A percentile compares a stretch with the other conserved stretches of the same genome.
Conservation (phyloP, 352 stramenopile species). For the Globisporangium heterothallicum region DNA sequence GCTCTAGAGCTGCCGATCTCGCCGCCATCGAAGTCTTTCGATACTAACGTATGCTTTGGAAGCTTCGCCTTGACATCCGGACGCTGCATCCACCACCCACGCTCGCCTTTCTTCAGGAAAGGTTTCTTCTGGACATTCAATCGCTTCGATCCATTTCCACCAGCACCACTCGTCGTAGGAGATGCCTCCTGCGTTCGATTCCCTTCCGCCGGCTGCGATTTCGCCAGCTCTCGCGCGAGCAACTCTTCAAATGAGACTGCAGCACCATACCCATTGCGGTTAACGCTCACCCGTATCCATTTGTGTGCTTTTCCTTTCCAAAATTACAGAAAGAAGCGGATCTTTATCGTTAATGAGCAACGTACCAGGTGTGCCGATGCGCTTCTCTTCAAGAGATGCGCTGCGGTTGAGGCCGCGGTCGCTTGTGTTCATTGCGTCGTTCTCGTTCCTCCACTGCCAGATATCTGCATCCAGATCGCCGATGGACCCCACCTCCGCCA, state of each 20-base stretch:
- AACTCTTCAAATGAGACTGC: conserved; percentile 71
- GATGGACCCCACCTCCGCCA: not conserved
- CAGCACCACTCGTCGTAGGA: not conserved
- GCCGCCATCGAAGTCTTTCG: conserved; percentile 29
- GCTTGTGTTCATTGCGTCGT: conserved; percentile 7
- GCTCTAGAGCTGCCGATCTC: conserved; percentile 12
- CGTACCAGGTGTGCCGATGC: conserved; percentile 13
- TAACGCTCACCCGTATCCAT: too few species aligned
- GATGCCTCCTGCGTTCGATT: not conserved
- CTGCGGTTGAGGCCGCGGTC: not conserved
- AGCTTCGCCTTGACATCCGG: conserved; percentile 48
- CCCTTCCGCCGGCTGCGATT: conserved; percentile 18
- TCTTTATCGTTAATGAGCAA: not conserved
- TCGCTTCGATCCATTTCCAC: not conserved
- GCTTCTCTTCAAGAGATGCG: conserved; percentile 9
- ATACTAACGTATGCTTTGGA: conserved; percentile 52
- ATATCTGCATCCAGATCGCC: conserved; percentile 3
- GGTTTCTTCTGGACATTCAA: conserved; percentile 33
- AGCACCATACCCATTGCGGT: too few species aligned
- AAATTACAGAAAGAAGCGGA: not conserved
- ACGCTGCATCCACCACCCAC: conserved; percentile 82
- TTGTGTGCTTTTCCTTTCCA: too few species aligned
- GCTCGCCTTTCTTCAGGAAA: conserved; percentile 69
- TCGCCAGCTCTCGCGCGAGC: conserved; percentile 52
- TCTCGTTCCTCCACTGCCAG: conserved; percentile 11